These are phyloP conservation scores for Periconia digitata DNA, from an alignment of 2,329 filamentous ascomycete genomes.

Conservation along the genomic window DNA sequence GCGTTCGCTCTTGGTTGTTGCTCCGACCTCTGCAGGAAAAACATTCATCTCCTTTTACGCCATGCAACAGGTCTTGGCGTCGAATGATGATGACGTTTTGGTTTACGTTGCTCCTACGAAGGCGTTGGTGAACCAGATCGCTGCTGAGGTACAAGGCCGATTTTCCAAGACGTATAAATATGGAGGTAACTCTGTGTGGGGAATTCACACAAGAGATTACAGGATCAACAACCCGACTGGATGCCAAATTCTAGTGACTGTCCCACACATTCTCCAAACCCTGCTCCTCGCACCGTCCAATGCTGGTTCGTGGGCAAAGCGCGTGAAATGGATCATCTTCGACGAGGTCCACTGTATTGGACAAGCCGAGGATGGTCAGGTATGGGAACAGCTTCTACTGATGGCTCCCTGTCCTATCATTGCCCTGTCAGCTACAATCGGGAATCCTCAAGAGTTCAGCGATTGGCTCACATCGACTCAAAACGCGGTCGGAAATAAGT, in stretches of 20 bases:
- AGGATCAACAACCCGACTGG: slow-evolving; percentile 71
- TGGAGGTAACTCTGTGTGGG: slow-evolving; percentile 68
- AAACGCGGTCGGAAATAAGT: slow-evolving; percentile 60
- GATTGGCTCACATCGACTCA: slow-evolving; percentile 69
- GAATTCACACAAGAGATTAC: slow-evolving; percentile 75
- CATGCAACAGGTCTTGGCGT: slow-evolving; percentile 73
- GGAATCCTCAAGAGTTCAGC: slow-evolving; percentile 71
- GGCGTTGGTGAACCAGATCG: slow-evolving; percentile 80
- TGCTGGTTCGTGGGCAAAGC: slow-evolving; percentile 66
- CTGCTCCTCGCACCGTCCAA: slow-evolving; percentile 69
- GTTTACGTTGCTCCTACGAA: slow-evolving; percentile 83
- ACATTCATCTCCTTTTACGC: slow-evolving; percentile 85
- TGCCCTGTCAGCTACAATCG: slow-evolving; percentile 77
- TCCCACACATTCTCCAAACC: slow-evolving; percentile 77
- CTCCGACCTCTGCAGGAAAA: slow-evolving; percentile 77
- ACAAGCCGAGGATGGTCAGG: slow-evolving; percentile 71
- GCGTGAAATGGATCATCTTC: slow-evolving; percentile 76
- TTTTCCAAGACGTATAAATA: slow-evolving; percentile 68
- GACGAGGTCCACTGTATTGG: slow-evolving; percentile 83
- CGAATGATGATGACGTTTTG: slow-evolving; percentile 68
- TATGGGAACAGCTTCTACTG: slow-evolving; percentile 78
- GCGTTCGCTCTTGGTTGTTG: slow-evolving; percentile 72
- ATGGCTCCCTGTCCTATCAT: slow-evolving; percentile 76
- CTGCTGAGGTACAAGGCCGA: slow-evolving; percentile 73
- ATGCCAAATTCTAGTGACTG: slow-evolving; percentile 76